Conservation (phyloP, 768 basidiomycete species). For the Daedaleopsis sinensis region DNA sequence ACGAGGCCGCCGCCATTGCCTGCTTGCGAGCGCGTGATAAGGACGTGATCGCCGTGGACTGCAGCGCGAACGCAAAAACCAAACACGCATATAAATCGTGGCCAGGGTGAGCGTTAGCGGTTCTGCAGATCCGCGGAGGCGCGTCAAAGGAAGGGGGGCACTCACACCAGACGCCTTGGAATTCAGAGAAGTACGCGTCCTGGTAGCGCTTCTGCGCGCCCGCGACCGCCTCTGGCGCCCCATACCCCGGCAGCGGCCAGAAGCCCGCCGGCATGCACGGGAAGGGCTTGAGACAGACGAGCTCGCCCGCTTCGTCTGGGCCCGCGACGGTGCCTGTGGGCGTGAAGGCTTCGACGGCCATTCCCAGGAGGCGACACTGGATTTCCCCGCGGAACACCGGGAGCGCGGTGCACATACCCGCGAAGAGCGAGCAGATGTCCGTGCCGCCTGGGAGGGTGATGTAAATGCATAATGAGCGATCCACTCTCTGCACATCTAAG, state of each 20-base stretch:
- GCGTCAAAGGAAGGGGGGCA: constrained; percentile 21
- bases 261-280: constrained; percentile 82
- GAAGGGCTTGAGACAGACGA: constrained; percentile 76
- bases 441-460: constrained; percentile 61
- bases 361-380: constrained; percentile 81
- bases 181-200: constrained; percentile 73
- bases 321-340: constrained; percentile 45
- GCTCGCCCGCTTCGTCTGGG: constrained; percentile 61
- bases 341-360: constrained; percentile 68
- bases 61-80: neutral
- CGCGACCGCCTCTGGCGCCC: constrained; percentile 52
- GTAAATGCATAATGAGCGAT: too few relatives aligned
- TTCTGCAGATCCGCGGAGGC: neutral
- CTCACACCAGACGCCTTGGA: constrained; percentile 75
- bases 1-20: constrained; percentile 79
- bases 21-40: constrained; percentile 63
- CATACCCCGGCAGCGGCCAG: constrained; percentile 77
- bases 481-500: neutral
- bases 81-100: neutral
- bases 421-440: constrained; percentile 85
- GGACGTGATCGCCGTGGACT: constrained; percentile 78
- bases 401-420: constrained; percentile 73
- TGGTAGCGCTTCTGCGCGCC: constrained; percentile 59
- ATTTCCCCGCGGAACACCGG: constrained; percentile 84
- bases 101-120: neutral